phyloP scores from a whole-genome alignment of 177 flowering plant species.

The Vitis hybrid region DNA sequence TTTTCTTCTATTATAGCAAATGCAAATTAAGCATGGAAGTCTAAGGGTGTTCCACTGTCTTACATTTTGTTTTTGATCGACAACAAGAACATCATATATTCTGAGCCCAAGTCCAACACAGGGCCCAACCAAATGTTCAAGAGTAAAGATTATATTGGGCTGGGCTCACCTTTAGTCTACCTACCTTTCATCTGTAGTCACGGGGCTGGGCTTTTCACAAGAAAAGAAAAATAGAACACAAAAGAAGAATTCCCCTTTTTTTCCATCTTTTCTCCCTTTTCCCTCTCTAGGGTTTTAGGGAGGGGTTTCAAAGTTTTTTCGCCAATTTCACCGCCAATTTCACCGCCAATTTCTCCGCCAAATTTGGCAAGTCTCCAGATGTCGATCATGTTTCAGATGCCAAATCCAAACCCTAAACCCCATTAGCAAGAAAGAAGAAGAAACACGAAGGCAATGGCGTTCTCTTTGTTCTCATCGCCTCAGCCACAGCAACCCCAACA shows the following conservation, averaged over 20 bases:
- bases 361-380: not conserved
- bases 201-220: no score
- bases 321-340: not conserved
- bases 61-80: no score
- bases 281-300: conserved; percentile 22
- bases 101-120: no score
- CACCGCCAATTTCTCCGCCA: not conserved
- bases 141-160: no score
- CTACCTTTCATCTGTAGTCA: no score
- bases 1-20: no score
- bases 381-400: not conserved
- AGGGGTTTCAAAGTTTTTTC: not conserved
- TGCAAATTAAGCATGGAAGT: no score
- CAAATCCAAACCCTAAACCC: not conserved
- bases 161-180: no score
- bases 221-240: no score
- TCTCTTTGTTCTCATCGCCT: conserved; percentile 26
- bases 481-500: conserved; percentile 37
- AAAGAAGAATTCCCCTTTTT: not conserved
- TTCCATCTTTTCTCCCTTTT: conserved; percentile 11
- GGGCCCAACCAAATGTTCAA: no score
- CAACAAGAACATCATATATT: no score
- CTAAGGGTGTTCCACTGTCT: no score
- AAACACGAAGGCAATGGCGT: conserved; percentile 20
- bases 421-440: not conserved